Percentiles rank a stretch among this genome's conserved stretches.
phyloP scores from a whole-genome alignment of 169 alveolate genomes.

The Eimeria praecox region DNA sequence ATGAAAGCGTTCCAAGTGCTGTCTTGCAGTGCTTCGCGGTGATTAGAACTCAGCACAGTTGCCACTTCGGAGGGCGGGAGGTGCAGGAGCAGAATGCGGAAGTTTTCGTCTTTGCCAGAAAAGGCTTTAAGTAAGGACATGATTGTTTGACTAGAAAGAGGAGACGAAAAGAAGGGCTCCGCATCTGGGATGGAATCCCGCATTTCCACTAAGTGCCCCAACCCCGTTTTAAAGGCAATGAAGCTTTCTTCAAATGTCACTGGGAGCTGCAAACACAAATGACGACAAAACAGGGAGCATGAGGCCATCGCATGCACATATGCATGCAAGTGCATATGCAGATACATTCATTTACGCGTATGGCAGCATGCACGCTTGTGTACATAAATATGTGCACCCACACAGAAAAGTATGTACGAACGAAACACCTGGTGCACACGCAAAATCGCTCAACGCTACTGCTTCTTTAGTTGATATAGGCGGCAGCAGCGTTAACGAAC shows the following conservation, averaged over 20 bases:
- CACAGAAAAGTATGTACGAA: neutral
- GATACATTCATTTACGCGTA: neutral
- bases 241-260: slow-evolving; percentile 47
- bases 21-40: slow-evolving; percentile 26
- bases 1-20: slow-evolving; percentile 69
- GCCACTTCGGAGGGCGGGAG: neutral
- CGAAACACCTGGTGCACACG: no score
- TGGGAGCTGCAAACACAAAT: neutral
- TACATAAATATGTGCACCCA: neutral
- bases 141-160: neutral
- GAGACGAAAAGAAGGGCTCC: neutral
- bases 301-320: neutral
- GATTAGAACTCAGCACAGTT: neutral
- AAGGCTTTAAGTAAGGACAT: neutral
- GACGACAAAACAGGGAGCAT: neutral
- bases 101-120: neutral
- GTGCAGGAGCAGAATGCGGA: neutral
- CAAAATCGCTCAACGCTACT: no score
- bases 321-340: neutral
- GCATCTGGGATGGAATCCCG: neutral
- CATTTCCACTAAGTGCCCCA: neutral
- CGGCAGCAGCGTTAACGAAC: neutral
- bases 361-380: neutral
- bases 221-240: slow-evolving; percentile 23
- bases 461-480: no score